These are phyloP conservation scores for Cyathus striatus DNA, from an alignment of 768 basidiomycete genomes.

Conservation along the genomic window DNA sequence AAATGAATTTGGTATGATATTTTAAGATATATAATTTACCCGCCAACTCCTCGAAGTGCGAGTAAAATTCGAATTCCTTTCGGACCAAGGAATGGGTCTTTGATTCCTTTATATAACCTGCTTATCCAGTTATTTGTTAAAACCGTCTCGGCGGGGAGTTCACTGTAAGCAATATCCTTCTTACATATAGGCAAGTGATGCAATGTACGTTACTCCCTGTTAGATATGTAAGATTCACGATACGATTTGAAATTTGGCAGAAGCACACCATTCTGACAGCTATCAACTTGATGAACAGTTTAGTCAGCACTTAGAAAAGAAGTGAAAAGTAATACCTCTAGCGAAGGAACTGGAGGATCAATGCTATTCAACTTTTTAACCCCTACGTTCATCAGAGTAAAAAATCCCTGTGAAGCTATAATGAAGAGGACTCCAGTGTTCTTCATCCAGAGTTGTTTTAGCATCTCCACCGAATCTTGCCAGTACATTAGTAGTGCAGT, in stretches of 20 bases:
- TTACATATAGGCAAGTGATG: too few relatives aligned
- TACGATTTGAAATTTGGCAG: too few relatives aligned
- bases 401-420: slow-evolving; percentile 12
- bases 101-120: slow-evolving; percentile 31
- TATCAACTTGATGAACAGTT: slow-evolving; percentile 5
- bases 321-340: slow-evolving; percentile 10
- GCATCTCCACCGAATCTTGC: too few relatives aligned
- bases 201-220: too few relatives aligned
- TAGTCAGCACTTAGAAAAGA: background rate
- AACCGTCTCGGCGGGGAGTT: slow-evolving; percentile 3
- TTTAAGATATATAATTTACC: slow-evolving; percentile 33
- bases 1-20: background rate
- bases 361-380: slow-evolving; percentile 17
- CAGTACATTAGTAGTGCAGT: too few relatives aligned
- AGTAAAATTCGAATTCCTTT: slow-evolving; percentile 59
- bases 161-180: slow-evolving; percentile 4
- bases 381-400: slow-evolving; percentile 14
- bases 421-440: slow-evolving; percentile 15
- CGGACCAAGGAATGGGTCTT: slow-evolving; percentile 64
- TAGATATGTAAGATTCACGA: too few relatives aligned
- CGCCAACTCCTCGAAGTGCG: slow-evolving; percentile 52
- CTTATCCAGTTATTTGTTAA: slow-evolving; percentile 1
- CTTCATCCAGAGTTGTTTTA: too few relatives aligned
- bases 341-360: slow-evolving; percentile 14
- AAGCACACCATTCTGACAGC: slow-evolving; percentile 8